Evolutionary conservation across 2,329 filamentous ascomycete genomes (phyloP).

Genomic region (Teratosphaeria nubilosa): DNA sequence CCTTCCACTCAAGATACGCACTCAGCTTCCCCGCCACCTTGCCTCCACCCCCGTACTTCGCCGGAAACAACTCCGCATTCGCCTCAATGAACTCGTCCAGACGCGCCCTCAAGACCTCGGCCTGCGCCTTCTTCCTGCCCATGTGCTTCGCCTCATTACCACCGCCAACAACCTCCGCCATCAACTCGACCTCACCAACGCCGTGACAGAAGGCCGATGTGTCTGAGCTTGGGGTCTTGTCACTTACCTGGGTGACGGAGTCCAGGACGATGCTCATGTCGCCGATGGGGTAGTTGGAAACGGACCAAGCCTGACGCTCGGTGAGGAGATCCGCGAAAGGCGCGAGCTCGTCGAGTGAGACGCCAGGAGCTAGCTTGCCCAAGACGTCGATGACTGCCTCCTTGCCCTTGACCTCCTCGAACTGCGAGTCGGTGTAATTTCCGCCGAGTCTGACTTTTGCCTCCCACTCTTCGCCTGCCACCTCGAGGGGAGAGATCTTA

Average conservation of each 20-base stretch:
- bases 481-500: not conserved
- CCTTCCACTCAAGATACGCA: slow-evolving; percentile 8
- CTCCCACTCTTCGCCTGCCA: slow-evolving; percentile 4
- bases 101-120: not conserved
- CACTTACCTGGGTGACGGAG: not conserved
- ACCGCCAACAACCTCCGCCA: not conserved
- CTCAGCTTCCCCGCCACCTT: slow-evolving; percentile 9
- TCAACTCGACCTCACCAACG: slow-evolving; percentile 11
- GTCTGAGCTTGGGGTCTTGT: not conserved
- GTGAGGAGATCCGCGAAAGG: slow-evolving; percentile 4
- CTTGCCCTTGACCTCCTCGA: slow-evolving; percentile 7
- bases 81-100: slow-evolving; percentile 6
- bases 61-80: slow-evolving; percentile 1
- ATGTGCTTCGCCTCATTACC: not conserved
- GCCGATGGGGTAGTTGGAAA: not conserved
- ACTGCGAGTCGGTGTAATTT: slow-evolving; percentile 8
- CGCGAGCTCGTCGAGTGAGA: not conserved
- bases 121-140: slow-evolving; percentile 1
- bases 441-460: slow-evolving; percentile 10
- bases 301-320: slow-evolving; percentile 6
- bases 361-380: not conserved
- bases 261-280: slow-evolving; percentile 5
- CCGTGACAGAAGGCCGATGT: slow-evolving; percentile 3
- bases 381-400: not conserved
- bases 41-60: not conserved